Conservation (phyloP, 805 yeast species). For the Teunomyces panamensis region DNA sequence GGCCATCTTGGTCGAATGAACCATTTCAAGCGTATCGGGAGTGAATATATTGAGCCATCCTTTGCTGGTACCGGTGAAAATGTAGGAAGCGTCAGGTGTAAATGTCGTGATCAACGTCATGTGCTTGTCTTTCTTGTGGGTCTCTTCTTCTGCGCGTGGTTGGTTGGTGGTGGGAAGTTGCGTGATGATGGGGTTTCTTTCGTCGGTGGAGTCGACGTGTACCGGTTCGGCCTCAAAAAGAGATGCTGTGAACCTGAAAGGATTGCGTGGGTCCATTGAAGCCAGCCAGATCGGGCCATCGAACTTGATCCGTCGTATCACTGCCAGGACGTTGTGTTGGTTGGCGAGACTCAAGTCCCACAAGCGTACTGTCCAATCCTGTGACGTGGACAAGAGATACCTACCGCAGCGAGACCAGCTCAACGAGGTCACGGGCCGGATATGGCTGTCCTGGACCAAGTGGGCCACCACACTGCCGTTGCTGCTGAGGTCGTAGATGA, state of each 20-base stretch:
- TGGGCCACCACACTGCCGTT: constrained; percentile 51
- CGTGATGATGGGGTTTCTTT: constrained; percentile 12
- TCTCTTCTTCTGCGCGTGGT: constrained; percentile 9
- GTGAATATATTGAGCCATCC: constrained; percentile 65
- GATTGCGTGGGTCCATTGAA: constrained; percentile 48
- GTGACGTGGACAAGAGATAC: constrained; percentile 63
- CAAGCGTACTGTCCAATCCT: constrained; percentile 78
- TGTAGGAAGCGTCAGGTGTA: constrained; percentile 50
- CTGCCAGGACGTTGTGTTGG: constrained; percentile 18
- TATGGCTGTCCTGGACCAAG: constrained; percentile 49
- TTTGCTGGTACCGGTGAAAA: constrained; percentile 75
- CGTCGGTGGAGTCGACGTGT: constrained; percentile 40
- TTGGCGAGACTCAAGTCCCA: constrained; percentile 64
- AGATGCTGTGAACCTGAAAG: constrained; percentile 55
- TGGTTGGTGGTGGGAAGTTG: constrained; percentile 4
- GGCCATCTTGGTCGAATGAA: constrained; percentile 56
- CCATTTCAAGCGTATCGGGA: constrained; percentile 26
- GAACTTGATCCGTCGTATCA: constrained; percentile 47
- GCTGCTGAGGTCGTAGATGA: constrained; percentile 73
- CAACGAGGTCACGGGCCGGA: constrained; percentile 67
- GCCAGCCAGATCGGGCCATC: constrained; percentile 77
- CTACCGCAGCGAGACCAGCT: constrained; percentile 76
- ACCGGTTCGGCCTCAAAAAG: constrained; percentile 61
- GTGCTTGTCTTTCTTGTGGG: constrained; percentile 21
- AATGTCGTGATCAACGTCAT: constrained; percentile 51